A percentile compares a stretch with the other conserved stretches of the same genome.
These are phyloP conservation scores for Alternaria sp. DNA, from an alignment of 2,329 filamentous ascomycete species.

Conservation along the genomic window DNA sequence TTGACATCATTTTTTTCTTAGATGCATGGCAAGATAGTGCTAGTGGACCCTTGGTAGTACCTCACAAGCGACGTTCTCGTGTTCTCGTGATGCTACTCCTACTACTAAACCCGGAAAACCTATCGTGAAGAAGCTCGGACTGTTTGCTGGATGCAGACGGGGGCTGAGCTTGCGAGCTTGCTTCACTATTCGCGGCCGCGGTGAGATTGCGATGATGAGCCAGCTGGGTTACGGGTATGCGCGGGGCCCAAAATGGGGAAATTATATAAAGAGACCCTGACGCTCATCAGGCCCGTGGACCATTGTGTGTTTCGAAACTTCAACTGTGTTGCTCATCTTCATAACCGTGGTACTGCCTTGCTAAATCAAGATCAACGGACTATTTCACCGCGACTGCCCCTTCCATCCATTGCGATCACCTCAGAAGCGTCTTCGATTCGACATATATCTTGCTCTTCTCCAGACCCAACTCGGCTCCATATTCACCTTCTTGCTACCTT, in stretches of 20 bases:
- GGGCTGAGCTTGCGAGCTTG: conserved; percentile 22
- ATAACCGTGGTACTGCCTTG: conserved; percentile 2
- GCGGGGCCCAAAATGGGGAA: conserved; percentile 13
- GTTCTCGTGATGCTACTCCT: conserved; percentile 4
- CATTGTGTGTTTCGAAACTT: conserved; percentile 11
- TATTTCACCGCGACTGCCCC: conserved; percentile 11
- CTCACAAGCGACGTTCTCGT: not conserved
- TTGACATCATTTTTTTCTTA: conserved; percentile 6
- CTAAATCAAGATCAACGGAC: conserved; percentile 5
- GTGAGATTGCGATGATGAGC: conserved; percentile 12
- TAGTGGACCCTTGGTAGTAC: conserved; percentile 2
- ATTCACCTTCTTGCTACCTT: not conserved
- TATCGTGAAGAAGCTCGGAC: conserved; percentile 10
- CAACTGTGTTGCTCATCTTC: conserved; percentile 9
- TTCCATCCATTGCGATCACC: conserved; percentile 3
- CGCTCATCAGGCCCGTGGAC: conserved; percentile 3
- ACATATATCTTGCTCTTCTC: conserved; percentile 2
- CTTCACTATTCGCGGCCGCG: conserved; percentile 20
- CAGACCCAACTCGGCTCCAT: not conserved
- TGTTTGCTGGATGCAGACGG: conserved; percentile 8
- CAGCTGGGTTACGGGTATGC: conserved; percentile 18
- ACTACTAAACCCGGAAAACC: conserved; percentile 1
- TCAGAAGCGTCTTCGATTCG: not conserved
- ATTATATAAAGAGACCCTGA: conserved; percentile 22
- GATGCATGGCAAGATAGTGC: not conserved